A percentile compares a stretch with the other conserved stretches of the same genome.
These are phyloP conservation scores for Blepharisma stoltei DNA, from an alignment of 73 alveolate species.

Conservation along the genomic window DNA sequence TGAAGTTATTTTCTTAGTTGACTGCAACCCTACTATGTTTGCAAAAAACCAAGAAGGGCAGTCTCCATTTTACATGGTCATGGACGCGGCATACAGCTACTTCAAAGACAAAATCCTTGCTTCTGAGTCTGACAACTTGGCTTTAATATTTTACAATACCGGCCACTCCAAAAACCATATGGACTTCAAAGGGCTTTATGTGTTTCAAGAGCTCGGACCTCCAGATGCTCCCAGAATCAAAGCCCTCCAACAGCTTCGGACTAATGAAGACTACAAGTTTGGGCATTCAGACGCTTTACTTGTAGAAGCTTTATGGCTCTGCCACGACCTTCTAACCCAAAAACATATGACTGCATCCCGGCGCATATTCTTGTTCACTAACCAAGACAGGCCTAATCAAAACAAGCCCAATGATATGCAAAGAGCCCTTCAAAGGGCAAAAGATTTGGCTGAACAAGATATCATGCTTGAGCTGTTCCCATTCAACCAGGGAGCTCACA, in stretches of 20 bases:
- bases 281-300: conserved; percentile 54
- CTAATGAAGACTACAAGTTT: conserved; percentile 45
- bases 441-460: conserved; percentile 80
- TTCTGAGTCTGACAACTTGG: conserved; percentile 88
- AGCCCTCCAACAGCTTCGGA: conserved; percentile 38
- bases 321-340: conserved; percentile 71
- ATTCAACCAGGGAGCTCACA: conserved; percentile 66
- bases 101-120: conserved; percentile 92
- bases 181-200: conserved; percentile 83
- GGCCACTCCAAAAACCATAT: conserved; percentile 72
- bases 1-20: conserved; percentile 77
- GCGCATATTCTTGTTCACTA: conserved; percentile 94
- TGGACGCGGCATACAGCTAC: conserved; percentile 76
- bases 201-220: conserved; percentile 67
- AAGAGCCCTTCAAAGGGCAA: conserved; percentile 80
- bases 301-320: conserved; percentile 87
- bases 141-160: conserved; percentile 87
- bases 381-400: conserved; percentile 90
- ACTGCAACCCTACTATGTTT: conserved; percentile 78
- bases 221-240: conserved; percentile 87
- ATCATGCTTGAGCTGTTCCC: conserved; percentile 94
- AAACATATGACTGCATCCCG: conserved; percentile 74
- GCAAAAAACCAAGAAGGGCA: conserved; percentile 17
- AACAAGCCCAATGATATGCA: conserved; percentile 48
- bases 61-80: conserved; percentile 62